These are phyloP conservation scores for Saturnispora hagleri DNA, from an alignment of 805 yeast genomes.

Conservation along the genomic window DNA sequence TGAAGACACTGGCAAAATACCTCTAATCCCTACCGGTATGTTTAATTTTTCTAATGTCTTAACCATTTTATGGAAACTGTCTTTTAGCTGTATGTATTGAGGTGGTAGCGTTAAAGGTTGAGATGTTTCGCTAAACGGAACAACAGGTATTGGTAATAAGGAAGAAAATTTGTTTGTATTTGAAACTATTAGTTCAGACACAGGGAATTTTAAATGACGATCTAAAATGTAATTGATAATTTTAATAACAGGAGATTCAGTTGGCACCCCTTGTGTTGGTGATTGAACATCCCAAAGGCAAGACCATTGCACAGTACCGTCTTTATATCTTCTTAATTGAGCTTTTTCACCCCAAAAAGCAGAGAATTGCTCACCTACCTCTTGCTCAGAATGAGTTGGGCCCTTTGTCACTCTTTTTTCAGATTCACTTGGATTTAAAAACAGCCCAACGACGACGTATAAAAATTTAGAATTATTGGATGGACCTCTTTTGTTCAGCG, in stretches of 20 bases:
- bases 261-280: constrained; percentile 17
- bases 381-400: constrained; percentile 55
- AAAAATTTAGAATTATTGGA: constrained; percentile 21
- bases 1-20: constrained; percentile 67
- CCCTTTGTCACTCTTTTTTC: constrained; percentile 85
- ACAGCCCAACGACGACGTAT: constrained; percentile 48
- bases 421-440: constrained; percentile 59
- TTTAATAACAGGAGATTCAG: constrained; percentile 54
- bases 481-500: constrained; percentile 48
- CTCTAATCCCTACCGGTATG: constrained; percentile 63
- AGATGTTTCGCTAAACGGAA: constrained; percentile 44
- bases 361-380: constrained; percentile 56
- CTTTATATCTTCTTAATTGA: constrained; percentile 84
- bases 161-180: constrained; percentile 39
- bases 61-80: constrained; percentile 44
- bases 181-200: constrained; percentile 29
- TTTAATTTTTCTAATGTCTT: constrained; percentile 37
- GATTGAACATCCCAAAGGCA: constrained; percentile 67
- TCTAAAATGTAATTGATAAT: constrained; percentile 57
- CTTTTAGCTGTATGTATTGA: constrained; percentile 34
- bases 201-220: constrained; percentile 40
- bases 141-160: constrained; percentile 49
- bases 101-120: constrained; percentile 39
- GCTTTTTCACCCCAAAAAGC: constrained; percentile 85
- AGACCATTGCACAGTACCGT: constrained; percentile 83